phyloP scores from a whole-genome alignment of 495 filamentous ascomycete species.

The Xylaria scruposa region DNA sequence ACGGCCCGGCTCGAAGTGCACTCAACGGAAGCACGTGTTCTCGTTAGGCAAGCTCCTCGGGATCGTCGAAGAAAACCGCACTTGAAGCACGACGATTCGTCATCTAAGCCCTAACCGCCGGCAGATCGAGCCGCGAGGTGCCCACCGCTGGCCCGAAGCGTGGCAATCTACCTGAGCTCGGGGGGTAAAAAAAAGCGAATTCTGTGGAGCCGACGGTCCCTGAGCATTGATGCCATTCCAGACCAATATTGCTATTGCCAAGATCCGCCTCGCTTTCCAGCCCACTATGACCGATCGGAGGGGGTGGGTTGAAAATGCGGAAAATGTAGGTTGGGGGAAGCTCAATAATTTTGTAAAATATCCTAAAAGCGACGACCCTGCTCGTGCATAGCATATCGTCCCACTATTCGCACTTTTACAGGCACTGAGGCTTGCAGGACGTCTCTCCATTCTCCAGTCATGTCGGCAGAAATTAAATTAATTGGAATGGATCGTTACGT shows the following conservation, averaged over 20 bases:
- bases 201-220: conserved; percentile 12
- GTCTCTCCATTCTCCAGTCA: neutral
- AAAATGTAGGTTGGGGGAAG: neutral
- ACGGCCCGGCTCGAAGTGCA: conserved; percentile 13
- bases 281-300: conserved; percentile 11
- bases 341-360: conserved; percentile 39
- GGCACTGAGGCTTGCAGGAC: conserved; percentile 14
- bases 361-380: conserved; percentile 43
- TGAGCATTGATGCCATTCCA: conserved; percentile 19
- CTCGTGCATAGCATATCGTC: conserved; percentile 35
- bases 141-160: conserved; percentile 13
- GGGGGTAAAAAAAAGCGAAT: neutral
- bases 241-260: conserved; percentile 32
- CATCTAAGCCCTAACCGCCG: conserved; percentile 34
- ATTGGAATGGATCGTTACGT: conserved; percentile 41
- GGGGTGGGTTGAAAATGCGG: conserved; percentile 7
- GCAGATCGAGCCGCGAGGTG: conserved; percentile 29
- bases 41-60: conserved; percentile 29
- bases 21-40: conserved; percentile 23
- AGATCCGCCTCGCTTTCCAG: conserved; percentile 27
- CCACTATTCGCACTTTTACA: conserved; percentile 4
- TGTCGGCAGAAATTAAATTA: conserved; percentile 35
- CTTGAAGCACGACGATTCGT: conserved; percentile 30
- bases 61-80: conserved; percentile 21
- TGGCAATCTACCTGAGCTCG: conserved; percentile 2